These are phyloP conservation scores for Hymenoscyphus albidus DNA, from an alignment of 2,329 filamentous ascomycete species.

Conservation along the genomic window DNA sequence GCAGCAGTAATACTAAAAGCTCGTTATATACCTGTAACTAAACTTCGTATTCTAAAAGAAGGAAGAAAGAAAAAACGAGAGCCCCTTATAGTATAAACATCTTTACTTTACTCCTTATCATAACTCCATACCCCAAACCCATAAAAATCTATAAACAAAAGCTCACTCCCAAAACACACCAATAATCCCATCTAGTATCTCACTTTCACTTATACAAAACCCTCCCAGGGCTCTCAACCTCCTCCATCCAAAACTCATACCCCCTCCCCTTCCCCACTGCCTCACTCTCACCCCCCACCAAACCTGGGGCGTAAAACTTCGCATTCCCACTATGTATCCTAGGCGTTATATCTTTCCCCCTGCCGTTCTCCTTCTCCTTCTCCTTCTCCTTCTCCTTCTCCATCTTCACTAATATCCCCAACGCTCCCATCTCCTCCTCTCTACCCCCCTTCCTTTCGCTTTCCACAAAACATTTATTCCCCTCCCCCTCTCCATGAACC, in stretches of 20 bases:
- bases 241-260: background rate
- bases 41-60: too few species aligned
- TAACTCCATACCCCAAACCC: background rate
- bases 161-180: background rate
- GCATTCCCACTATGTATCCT: conserved; percentile 2
- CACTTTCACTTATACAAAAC: background rate
- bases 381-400: too few species aligned
- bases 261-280: background rate
- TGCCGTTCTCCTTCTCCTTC: too few species aligned
- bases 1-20: too few species aligned
- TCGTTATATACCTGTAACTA: too few species aligned
- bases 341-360: too few species aligned
- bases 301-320: conserved; percentile 11
- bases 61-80: too few species aligned
- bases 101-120: background rate
- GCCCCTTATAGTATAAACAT: background rate
- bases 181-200: background rate
- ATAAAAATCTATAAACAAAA: background rate
- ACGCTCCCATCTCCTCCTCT: background rate
- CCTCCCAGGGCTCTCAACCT: background rate
- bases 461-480: background rate
- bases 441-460: background rate
- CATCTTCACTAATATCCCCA: too few species aligned
- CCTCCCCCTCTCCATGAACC: background rate
- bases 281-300: background rate